These are phyloP conservation scores for Trametes polyzona DNA, from an alignment of 1,284 basidiomycete genomes.

Conservation along the genomic window DNA sequence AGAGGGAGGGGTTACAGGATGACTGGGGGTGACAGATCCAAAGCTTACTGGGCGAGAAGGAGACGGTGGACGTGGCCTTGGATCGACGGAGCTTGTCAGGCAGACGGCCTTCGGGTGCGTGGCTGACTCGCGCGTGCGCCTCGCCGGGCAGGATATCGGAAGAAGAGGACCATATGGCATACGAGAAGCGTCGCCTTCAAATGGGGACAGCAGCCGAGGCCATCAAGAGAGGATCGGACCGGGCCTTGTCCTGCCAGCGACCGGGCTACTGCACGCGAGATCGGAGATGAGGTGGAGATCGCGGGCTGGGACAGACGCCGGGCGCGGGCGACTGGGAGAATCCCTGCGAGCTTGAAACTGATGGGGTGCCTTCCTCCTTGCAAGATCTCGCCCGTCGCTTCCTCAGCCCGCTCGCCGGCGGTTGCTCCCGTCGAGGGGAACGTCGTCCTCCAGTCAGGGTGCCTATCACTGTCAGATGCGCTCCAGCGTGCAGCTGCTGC, in stretches of 20 bases:
- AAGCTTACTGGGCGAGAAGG: not conserved
- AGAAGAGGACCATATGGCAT: not conserved
- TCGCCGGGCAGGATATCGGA: not conserved
- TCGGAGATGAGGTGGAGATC: conserved; percentile 22
- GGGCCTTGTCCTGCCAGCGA: conserved; percentile 6
- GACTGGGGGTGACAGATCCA: conserved; percentile 1
- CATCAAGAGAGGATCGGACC: conserved; percentile 15
- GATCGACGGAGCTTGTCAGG: not conserved
- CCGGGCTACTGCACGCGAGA: not conserved
- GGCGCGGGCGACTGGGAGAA: conserved; percentile 13
- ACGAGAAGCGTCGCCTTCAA: not conserved
- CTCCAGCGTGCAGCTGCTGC: not conserved
- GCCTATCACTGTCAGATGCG: not conserved
- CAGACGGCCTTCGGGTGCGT: not conserved
- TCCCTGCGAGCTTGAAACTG: conserved; percentile 26
- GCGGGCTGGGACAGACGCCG: conserved; percentile 8
- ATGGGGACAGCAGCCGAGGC: not conserved
- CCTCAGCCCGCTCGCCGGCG: too few relatives aligned
- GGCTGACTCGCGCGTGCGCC: not conserved
- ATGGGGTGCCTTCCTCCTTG: conserved; percentile 21
- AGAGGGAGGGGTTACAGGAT: not conserved
- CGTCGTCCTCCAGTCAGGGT: not conserved
- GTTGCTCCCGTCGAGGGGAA: too few relatives aligned
- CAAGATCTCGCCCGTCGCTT: not conserved
- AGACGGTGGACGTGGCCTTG: not conserved